Conservation (phyloP, 1,284 basidiomycete genomes). For the Volvariella volvacea region DNA sequence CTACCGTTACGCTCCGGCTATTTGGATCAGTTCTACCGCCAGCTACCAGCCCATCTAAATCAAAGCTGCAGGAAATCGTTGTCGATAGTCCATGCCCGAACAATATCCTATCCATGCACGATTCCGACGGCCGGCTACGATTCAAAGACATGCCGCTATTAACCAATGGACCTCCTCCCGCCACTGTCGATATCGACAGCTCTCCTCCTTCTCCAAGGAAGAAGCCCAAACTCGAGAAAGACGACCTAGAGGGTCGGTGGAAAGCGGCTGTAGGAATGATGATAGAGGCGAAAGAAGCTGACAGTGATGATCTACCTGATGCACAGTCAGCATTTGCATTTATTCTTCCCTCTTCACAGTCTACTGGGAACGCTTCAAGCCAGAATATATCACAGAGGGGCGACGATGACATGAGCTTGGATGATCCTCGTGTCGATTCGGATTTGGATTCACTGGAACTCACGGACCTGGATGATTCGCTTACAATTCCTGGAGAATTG, state of each 20-base stretch:
- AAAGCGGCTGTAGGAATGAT: constrained; percentile 23
- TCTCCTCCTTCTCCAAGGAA: constrained; percentile 29
- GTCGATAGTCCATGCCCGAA: constrained; percentile 18
- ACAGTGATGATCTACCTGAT: constrained; percentile 35
- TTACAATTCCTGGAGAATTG: constrained; percentile 60
- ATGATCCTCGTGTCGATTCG: too few species aligned
- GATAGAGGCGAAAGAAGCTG: constrained; percentile 17
- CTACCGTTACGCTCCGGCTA: too few species aligned
- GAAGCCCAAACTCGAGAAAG: constrained; percentile 28
- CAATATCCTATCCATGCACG: constrained; percentile 18
- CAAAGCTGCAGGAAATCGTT: constrained; percentile 10
- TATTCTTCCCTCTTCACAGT: constrained; percentile 5
- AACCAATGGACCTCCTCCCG: constrained; percentile 9
- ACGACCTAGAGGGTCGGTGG: constrained; percentile 28
- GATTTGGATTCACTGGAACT: too few species aligned
- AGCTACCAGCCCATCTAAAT: too few species aligned
- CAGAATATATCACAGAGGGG: too few species aligned
- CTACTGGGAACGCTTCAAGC: too few species aligned
- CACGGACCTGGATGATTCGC: constrained; percentile 36
- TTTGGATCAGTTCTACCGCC: too few species aligned
- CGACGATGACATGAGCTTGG: too few species aligned
- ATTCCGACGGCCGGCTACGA: neutral
- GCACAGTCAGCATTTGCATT: constrained; percentile 25
- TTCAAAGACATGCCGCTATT: constrained; percentile 19
- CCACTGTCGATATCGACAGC: too few species aligned